Evolutionary conservation across 2,329 filamentous ascomycete species (phyloP), one percentile per base, ranked within the genome.

Genomic region (Trichophyton simii): DNA sequence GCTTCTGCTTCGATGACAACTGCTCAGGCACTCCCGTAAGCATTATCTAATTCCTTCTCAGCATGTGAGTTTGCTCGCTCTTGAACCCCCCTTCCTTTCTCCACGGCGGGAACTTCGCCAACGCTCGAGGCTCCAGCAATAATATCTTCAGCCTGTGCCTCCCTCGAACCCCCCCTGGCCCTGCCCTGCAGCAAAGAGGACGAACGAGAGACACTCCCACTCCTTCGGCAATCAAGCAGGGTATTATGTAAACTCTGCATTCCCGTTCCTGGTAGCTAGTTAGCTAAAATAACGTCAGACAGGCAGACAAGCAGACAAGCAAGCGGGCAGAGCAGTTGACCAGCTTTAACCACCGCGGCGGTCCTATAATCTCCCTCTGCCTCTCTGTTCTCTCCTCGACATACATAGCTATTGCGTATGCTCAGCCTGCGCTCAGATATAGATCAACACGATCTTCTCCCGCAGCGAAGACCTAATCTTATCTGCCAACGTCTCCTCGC

Each of bases 241-340:
- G 50, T 55, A 55, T 55, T 55, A 55, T 55, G 50, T 55, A 55
- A 42, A 55, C 50, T n/a, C 20, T 50, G 46, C 50, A 31, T 55
- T 55, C 50, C 50, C 50, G 50, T 55, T 36, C 50, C 31, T 50
- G 20, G 44, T 48, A 44, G 25, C 25, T 28, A n/a, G 5, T 2
- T 6, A 22, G 44, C 44, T 9, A 34, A 34, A 36, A 8, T 11
- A 42, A 41, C 38, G 41, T 42, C 41, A n/a, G 41, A 6, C n/a
- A n/a, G 15, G 41, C 34, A 36, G 34, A 6, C 31, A 11, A 13
- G 4, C 11, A n/a, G 38, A 15, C 11, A 42, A 42, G 41, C 34
- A 36, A 42, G 41, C 41, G 18, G 13, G n/a, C 5, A 18, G 5
- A 42, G 41, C 13, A 15, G 41, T 42, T 18, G n/a, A 48, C 44